Conservation (phyloP, 352 stramenopile species). For the Globisporangium solare region DNA sequence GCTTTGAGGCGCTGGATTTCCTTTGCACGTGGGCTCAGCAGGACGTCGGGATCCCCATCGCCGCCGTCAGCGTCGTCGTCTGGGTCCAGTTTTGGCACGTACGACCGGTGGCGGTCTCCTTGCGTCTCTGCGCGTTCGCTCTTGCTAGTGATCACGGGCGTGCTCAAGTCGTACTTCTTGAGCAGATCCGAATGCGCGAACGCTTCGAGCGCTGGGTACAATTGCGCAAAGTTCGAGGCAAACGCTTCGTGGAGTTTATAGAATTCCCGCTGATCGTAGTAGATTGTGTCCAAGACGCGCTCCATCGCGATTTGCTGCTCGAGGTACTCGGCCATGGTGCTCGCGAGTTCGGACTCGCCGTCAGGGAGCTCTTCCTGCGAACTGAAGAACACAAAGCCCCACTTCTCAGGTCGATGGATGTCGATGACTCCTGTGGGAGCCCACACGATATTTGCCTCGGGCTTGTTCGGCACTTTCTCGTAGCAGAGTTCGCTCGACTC, state of each 20-base stretch:
- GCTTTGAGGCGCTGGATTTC: slow-evolving; percentile 18
- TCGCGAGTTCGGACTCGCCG: slow-evolving; percentile 33
- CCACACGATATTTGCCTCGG: slow-evolving; percentile 75
- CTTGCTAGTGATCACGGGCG: slow-evolving; percentile 21
- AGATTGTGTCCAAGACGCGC: slow-evolving; percentile 53
- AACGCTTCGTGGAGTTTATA: slow-evolving; percentile 33
- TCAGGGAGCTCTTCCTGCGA: slow-evolving; percentile 32
- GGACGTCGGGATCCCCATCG: neutral
- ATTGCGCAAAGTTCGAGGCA: slow-evolving; percentile 32
- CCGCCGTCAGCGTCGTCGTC: slow-evolving; percentile 19
- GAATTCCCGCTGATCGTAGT: slow-evolving; percentile 62
- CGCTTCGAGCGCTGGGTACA: slow-evolving; percentile 25
- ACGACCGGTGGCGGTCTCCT: slow-evolving; percentile 11
- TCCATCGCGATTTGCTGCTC: slow-evolving; percentile 52
- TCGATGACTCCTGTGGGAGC: slow-evolving; percentile 66
- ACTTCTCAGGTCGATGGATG: slow-evolving; percentile 72
- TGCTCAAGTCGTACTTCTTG: slow-evolving; percentile 25
- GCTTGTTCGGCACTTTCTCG: slow-evolving; percentile 40
- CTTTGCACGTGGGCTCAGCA: slow-evolving; percentile 18
- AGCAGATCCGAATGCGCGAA: slow-evolving; percentile 30
- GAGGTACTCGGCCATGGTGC: slow-evolving; percentile 32
- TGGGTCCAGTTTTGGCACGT: slow-evolving; percentile 19
- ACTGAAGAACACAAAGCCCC: slow-evolving; percentile 66
- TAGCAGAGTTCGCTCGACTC: slow-evolving; percentile 45
- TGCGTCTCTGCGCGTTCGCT: slow-evolving; percentile 12